Base-by-base conservation (phyloP, 495 filamentous ascomycete genomes). In the Annulohypoxylon bovei region DNA sequence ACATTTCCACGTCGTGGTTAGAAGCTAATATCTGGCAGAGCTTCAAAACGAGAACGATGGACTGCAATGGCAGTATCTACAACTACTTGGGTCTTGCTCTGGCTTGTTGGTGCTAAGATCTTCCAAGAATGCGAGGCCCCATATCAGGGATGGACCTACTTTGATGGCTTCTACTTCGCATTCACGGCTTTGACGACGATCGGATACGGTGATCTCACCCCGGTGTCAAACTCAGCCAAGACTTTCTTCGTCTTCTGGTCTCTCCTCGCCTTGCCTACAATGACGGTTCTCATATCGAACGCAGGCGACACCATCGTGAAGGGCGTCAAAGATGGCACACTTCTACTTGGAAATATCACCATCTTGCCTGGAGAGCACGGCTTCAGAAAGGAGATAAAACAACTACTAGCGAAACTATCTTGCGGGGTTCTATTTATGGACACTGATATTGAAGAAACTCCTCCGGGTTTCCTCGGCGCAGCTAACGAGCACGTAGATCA, bases 221-320 rank as follows among this genome's bases (percentile, higher is more conserved):
- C 90, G 0, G 78, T 86, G 6, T 92, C 88, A 32, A 93, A 91
- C 67, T 83, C 88, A 2, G 92, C 91, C 0, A 92, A 89, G 72
- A 79, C 91, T 0, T 95, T 96, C 74, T 97, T 95, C 79, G 91
- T 98, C 6, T 88, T 97, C 67, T 98, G 94, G 94, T 91, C 91
- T 22, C 78, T 97, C 3, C 85, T 97, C 3, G 92, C 93, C 1
- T 81, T 97, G 1, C 94, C 94, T 1, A 88, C 90, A 2, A 86
- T 94, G 74, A 97, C 94, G 0, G 89, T 95, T 39, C 83, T 97
- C 27, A 95, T 97, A 63, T 90, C 88, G 37, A 92, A 94, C 68
- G 93, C 95, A 69, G 90, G 91, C 6, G 89, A 92, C 72, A 94
- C 90, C 0, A 85, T 97, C 39, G 86, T 97, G 42, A 90, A 90